phyloP scores from a whole-genome alignment of 495 filamentous ascomycete species.

The Talaromyces ruber region DNA sequence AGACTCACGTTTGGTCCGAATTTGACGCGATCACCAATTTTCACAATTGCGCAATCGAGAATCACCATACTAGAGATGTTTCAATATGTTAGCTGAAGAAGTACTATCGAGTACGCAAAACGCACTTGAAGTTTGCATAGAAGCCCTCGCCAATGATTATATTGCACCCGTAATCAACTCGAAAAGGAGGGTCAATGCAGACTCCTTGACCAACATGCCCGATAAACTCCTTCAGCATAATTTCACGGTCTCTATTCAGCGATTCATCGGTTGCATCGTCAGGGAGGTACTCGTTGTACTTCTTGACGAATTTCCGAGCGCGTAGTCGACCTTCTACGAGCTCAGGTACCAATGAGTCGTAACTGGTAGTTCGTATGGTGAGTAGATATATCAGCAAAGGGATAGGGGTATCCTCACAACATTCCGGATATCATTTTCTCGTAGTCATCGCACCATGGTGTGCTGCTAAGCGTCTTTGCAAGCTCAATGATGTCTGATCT shows the following conservation, averaged over 20 bases:
- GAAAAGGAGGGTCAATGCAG: constrained; percentile 29
- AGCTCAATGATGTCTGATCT: constrained; percentile 16
- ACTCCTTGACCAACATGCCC: constrained; percentile 17
- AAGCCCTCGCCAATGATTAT: constrained; percentile 28
- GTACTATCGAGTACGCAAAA: background rate
- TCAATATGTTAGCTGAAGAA: background rate
- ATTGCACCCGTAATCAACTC: constrained; percentile 38
- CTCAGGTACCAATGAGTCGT: constrained; percentile 19
- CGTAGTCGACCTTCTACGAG: constrained; percentile 17
- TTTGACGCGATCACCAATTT: constrained; percentile 32
- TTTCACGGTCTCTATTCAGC: constrained; percentile 8
- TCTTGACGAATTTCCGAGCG: constrained; percentile 17
- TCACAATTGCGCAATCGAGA: constrained; percentile 34
- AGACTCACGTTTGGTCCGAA: constrained; percentile 37
- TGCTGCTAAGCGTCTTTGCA: constrained; percentile 18
- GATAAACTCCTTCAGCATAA: constrained; percentile 17
- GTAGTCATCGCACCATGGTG: constrained; percentile 33
- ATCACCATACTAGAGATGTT: constrained; percentile 20
- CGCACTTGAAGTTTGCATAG: constrained; percentile 35
- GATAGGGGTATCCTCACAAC: constrained; percentile 16
- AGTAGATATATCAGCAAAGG: background rate
- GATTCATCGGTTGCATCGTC: constrained; percentile 13
- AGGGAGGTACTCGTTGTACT: constrained; percentile 30
- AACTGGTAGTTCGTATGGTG: constrained; percentile 6
- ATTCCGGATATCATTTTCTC: constrained; percentile 42